Evolutionary conservation across 2,329 filamentous ascomycete species (phyloP), one percentile per base, ranked within the genome.

Genomic region (Scorias spongiosa): DNA sequence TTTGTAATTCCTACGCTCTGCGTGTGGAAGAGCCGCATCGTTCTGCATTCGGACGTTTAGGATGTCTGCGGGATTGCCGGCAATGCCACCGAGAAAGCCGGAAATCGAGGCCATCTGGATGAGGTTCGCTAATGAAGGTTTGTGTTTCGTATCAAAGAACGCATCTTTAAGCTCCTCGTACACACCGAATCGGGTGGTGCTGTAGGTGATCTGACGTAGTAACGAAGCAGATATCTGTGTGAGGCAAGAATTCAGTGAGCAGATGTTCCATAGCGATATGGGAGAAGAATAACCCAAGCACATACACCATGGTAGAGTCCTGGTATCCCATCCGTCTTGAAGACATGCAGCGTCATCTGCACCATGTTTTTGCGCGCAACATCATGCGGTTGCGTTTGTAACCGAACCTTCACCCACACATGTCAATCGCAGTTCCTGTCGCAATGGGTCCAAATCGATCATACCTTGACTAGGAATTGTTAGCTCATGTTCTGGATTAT

Each of bases 21-120:
- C 72, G 1, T 66, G 57, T 0, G 87, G 83, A 1, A 95, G 76
- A 0, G 86, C 78, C 2, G 84, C 80, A 55, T 82, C 91, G 65
- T 93, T 85, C 67, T 98, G 91, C 91, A 98, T 98, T 52, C 91
- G 85, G 41, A 98, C 91, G 65, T 98, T 98, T 57, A 95, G 72
- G 29, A 98, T 87, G 62, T 98, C 91, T 51, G 88, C 89, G 2
- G 88, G 87, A 66, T 96, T 98, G 51, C 91, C 91, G 5, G 81
- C 84, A 40, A 96, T 67, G 41, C 91, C 91, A 49, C 91, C 91
- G 2, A 93, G 65, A 59, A 95, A 84, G 42, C 91, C 91, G 7
- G 91, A 89, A 26, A 78, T 67, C 18, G 79, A 81, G 43, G 89
- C 85, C 64, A 96, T 84, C 51, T 75, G 83, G 50, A 94, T 74